Evolutionary conservation across 106 monocot species (phyloP).

Genomic region (Iris macrosiphon): DNA sequence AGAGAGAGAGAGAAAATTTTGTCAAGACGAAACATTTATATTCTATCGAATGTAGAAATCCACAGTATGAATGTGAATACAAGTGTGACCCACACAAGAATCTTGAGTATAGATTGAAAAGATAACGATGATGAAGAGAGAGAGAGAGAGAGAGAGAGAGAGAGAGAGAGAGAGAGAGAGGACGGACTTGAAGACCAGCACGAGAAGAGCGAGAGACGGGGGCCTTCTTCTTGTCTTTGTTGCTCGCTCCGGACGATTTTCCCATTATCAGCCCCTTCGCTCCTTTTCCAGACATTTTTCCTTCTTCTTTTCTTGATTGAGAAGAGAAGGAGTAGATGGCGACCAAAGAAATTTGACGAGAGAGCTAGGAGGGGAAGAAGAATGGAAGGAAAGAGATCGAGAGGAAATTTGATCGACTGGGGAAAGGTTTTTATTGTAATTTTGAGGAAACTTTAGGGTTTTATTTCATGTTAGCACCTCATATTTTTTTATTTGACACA

Average conservation of each 20-base stretch:
- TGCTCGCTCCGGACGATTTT: slow-evolving; percentile 26
- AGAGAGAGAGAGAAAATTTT: too few species aligned
- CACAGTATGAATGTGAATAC: too few species aligned
- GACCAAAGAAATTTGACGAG: background rate
- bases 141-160: background rate
- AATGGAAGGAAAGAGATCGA: background rate
- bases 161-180: slow-evolving; percentile 18
- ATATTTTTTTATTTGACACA: too few species aligned
- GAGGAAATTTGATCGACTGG: too few species aligned
- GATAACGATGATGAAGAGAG: background rate
- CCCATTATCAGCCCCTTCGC: slow-evolving; percentile 53
- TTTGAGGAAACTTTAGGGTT: too few species aligned
- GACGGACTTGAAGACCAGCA: slow-evolving; percentile 58
- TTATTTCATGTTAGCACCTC: too few species aligned
- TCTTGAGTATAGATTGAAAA: background rate
- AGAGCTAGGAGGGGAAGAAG: background rate
- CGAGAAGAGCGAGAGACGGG: slow-evolving; percentile 55
- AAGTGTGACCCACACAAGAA: too few species aligned
- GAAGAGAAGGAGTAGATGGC: slow-evolving; percentile 31
- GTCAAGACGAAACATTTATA: too few species aligned
- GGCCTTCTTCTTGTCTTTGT: slow-evolving; percentile 62
- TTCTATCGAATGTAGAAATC: too few species aligned
- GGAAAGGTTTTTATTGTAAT: too few species aligned
- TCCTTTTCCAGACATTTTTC: slow-evolving; percentile 59
- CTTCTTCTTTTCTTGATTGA: too few species aligned